phyloP scores from a whole-genome alignment of 2,329 filamentous ascomycete species.

The Aspergillus sergii region DNA sequence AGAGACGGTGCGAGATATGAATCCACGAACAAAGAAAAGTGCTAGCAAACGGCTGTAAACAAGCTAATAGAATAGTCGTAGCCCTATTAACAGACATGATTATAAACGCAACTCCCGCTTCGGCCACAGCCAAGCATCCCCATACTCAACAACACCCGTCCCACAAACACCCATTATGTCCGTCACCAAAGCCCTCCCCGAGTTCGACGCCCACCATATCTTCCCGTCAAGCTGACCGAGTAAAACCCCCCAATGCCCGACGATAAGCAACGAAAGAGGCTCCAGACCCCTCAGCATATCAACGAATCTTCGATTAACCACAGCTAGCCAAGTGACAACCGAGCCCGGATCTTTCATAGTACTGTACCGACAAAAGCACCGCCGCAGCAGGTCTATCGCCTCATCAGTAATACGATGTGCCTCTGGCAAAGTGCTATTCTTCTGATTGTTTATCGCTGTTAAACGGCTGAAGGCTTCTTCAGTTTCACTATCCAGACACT shows the following conservation, averaged over 20 bases:
- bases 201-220: constrained; percentile 31
- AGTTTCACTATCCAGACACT: neutral
- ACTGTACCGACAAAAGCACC: neutral
- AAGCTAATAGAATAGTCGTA: neutral
- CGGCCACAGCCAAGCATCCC: neutral
- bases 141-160: neutral
- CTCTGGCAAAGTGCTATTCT: neutral
- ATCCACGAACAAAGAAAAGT: neutral
- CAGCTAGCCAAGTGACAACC: constrained; percentile 30
- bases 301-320: constrained; percentile 27
- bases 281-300: constrained; percentile 18
- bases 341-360: constrained; percentile 23
- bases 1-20: neutral
- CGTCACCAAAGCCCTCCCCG: constrained; percentile 22
- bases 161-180: neutral
- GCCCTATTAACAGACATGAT: neutral
- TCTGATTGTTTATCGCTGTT: neutral
- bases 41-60: neutral
- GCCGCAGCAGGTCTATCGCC: neutral
- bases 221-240: constrained; percentile 23
- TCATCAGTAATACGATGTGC: neutral
- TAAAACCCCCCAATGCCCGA: constrained; percentile 31
- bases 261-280: constrained; percentile 27
- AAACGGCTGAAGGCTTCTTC: neutral
- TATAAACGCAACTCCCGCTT: neutral